phyloP scores from a whole-genome alignment of 192 early-diverging fungal species.

The Coemansia sp. region DNA sequence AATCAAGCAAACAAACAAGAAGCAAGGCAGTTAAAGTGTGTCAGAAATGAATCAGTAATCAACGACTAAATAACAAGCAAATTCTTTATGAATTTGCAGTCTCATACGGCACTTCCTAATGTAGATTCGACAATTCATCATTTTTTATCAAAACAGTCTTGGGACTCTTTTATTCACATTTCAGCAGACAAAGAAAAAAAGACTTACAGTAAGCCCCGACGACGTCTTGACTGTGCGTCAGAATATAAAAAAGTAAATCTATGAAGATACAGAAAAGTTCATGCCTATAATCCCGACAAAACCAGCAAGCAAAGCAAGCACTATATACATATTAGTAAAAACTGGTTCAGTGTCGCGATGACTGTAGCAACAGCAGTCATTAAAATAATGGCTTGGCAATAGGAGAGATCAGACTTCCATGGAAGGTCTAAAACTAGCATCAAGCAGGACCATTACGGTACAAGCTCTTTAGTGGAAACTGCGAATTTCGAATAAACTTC shows the following conservation, averaged over 20 bases:
- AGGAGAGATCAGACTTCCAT: constrained; percentile 53
- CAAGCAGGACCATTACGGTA: constrained; percentile 8
- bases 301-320: neutral
- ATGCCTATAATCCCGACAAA: neutral
- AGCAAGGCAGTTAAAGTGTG: neutral
- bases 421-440: constrained; percentile 52
- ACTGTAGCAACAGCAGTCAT: neutral
- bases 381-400: neutral
- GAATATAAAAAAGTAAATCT: neutral
- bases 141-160: neutral
- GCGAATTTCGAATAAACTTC: constrained; percentile 45
- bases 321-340: neutral
- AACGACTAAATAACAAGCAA: constrained; percentile 10
- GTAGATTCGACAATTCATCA: constrained; percentile 11
- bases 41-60: constrained; percentile 17
- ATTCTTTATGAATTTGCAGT: constrained; percentile 1
- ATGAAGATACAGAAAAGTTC: neutral
- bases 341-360: neutral
- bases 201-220: neutral
- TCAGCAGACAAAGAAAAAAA: constrained; percentile 2
- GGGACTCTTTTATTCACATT: constrained; percentile 4
- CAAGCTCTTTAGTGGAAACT: constrained; percentile 53
- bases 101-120: constrained; percentile 26
- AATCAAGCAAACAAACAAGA: neutral
- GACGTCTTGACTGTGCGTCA: neutral